Base-by-base conservation (phyloP, 2,329 filamentous ascomycete genomes). In the Phialocephala subalpina region DNA sequence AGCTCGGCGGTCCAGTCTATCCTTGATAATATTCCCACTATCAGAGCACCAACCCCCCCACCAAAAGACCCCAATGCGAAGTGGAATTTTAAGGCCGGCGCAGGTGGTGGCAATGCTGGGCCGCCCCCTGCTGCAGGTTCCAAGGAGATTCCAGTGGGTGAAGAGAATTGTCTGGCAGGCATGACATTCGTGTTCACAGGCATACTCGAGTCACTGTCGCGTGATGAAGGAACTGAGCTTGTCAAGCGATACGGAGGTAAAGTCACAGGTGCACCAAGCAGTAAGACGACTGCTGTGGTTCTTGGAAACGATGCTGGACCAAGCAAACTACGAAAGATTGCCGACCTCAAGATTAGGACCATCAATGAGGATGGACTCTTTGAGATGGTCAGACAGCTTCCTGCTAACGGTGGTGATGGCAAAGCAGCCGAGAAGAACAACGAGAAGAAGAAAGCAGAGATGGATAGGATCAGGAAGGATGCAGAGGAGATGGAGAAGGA, bases 191-290 rank as follows among this genome's bases (percentile, higher is more conserved):
- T 99, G 33, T 99, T 99, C 74, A 99, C 97, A 0, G 96, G 96
- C 27, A 85, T 97, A 27, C 82, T 98, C 45, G 87, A 92, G 67
- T 90, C 87, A 0, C 86, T 98, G 64, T 90, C 92, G 53, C 89
- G 96, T 67, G 94, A 97, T 6, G 94, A 97, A 73, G 95, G 88
- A 1, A 90, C 94, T 70, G 89, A 87, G 52, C 82, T 99, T 20
- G 93, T 98, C 64, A 99, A 99, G 78, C 89, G 90, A 68, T 97
- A 97, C 77, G 97, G 96, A 49, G 96, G 96, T 61, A 98, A 97
- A 79, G 90, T 97, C 27, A 97, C 91, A 11, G 84, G 83, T 11
- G 90, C 88, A 5, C 96, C 97, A 22, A 98, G 95, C 76, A 92
- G 90, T 75, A 98, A 97, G 79, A 99, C 97, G 0, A 96, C 87